These are phyloP conservation scores for Acephala macrosclerotiorum DNA, from an alignment of 2,329 filamentous ascomycete species.

Conservation along the genomic window DNA sequence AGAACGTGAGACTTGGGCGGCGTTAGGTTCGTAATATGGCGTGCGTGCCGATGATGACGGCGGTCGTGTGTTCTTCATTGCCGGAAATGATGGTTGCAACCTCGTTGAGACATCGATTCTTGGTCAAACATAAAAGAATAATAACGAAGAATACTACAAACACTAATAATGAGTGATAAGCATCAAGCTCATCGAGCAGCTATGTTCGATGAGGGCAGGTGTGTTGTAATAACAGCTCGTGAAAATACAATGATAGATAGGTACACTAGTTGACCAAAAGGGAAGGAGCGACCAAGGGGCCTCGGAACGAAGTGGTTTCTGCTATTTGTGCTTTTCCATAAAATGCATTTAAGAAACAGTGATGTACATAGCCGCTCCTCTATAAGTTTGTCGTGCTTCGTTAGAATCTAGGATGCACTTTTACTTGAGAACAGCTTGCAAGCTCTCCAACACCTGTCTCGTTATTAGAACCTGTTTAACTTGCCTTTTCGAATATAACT, in stretches of 20 bases:
- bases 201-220: slow-evolving; percentile 13
- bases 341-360: slow-evolving; percentile 41
- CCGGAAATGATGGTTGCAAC: neutral
- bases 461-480: slow-evolving; percentile 48
- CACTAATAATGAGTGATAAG: slow-evolving; percentile 18
- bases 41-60: slow-evolving; percentile 1
- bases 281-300: slow-evolving; percentile 26
- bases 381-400: slow-evolving; percentile 36
- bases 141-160: slow-evolving; percentile 21
- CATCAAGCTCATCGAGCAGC: slow-evolving; percentile 18
- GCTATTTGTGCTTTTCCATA: slow-evolving; percentile 23
- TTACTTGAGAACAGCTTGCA: slow-evolving; percentile 83
- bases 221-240: neutral
- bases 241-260: neutral
- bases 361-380: slow-evolving; percentile 44
- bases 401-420: slow-evolving; percentile 34
- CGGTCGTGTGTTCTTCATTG: neutral
- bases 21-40: slow-evolving; percentile 4
- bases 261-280: neutral
- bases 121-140: slow-evolving; percentile 14
- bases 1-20: neutral
- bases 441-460: slow-evolving; percentile 78
- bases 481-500: slow-evolving; percentile 38
- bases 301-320: neutral
- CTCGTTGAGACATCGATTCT: slow-evolving; percentile 16